These are phyloP conservation scores for Craterostigma plantagineum DNA, from an alignment of 257 asterid genomes.

Conservation along the genomic window DNA sequence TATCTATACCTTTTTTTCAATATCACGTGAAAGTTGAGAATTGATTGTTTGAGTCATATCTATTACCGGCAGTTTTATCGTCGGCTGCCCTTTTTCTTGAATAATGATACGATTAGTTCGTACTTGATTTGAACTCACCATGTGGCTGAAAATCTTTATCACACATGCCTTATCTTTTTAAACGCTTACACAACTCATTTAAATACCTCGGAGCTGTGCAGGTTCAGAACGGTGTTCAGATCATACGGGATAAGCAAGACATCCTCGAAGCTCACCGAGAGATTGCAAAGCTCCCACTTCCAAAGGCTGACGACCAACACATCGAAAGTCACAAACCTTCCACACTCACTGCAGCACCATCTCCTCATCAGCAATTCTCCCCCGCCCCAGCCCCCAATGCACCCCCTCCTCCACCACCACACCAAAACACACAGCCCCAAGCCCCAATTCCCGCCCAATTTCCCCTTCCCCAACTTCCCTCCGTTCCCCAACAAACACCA, in stretches of 20 bases:
- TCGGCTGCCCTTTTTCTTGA: no score
- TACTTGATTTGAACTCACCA: no score
- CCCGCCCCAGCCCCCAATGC: constrained; percentile 20
- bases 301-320: constrained; percentile 35
- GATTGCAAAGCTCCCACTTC: constrained; percentile 44
- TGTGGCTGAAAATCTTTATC: not conserved
- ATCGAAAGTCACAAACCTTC: constrained; percentile 25
- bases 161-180: not conserved
- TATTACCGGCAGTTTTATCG: no score
- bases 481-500: constrained; percentile 35
- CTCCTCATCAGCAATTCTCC: constrained; percentile 44
- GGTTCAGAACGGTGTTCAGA: constrained; percentile 62
- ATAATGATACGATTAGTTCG: no score
- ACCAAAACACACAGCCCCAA: constrained; percentile 33
- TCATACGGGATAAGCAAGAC: constrained; percentile 69
- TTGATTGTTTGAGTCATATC: no score
- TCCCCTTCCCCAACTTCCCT: constrained; percentile 34
- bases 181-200: no score
- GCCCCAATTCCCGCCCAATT: constrained; percentile 42
- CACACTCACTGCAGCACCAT: constrained; percentile 23
- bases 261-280: constrained; percentile 49
- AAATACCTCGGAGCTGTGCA: constrained; percentile 16
- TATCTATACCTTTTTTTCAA: no score
- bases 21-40: not conserved
- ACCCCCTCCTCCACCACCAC: constrained; percentile 38